Conservation (phyloP, 805 yeast genomes). For the Starmerella riodocensis region DNA sequence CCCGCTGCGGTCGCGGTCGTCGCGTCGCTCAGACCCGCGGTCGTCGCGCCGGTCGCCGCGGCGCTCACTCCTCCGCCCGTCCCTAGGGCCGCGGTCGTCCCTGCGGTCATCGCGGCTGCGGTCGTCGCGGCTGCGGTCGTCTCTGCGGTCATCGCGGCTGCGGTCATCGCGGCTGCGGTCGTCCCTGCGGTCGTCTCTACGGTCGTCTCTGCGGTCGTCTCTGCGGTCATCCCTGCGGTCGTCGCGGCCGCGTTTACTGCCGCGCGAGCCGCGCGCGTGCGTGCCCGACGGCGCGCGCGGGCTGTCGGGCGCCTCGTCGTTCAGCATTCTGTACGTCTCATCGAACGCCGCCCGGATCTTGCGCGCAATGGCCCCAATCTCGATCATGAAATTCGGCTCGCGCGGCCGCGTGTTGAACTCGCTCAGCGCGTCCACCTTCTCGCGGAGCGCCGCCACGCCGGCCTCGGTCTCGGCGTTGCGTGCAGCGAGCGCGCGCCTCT, state of each 20-base stretch:
- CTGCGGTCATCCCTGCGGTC: background rate
- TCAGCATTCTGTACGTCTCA: background rate
- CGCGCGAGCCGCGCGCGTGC: slow-evolving; percentile 1
- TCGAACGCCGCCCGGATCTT: background rate
- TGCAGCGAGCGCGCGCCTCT: background rate
- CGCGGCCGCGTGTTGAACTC: background rate
- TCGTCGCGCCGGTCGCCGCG: too few species aligned
- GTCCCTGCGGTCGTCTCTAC: background rate
- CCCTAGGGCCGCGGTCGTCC: too few species aligned
- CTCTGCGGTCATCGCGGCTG: background rate
- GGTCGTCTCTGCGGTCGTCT: slow-evolving; percentile 1
- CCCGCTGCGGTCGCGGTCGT: too few species aligned
- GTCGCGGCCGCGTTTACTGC: background rate
- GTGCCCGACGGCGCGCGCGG: background rate
- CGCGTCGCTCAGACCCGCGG: too few species aligned
- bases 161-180: background rate
- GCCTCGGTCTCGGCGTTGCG: background rate
- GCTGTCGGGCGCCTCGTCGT: background rate
- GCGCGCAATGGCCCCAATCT: background rate
- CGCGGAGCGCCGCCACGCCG: background rate
- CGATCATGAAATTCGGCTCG: background rate
- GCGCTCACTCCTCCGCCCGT: too few species aligned
- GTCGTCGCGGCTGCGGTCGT: background rate
- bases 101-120: slow-evolving; percentile 1
- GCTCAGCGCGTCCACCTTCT: background rate